Evolutionary conservation across 768 basidiomycete species (phyloP), one percentile per base, ranked within the genome.

Genomic region (Rhizopogon roseolus): DNA sequence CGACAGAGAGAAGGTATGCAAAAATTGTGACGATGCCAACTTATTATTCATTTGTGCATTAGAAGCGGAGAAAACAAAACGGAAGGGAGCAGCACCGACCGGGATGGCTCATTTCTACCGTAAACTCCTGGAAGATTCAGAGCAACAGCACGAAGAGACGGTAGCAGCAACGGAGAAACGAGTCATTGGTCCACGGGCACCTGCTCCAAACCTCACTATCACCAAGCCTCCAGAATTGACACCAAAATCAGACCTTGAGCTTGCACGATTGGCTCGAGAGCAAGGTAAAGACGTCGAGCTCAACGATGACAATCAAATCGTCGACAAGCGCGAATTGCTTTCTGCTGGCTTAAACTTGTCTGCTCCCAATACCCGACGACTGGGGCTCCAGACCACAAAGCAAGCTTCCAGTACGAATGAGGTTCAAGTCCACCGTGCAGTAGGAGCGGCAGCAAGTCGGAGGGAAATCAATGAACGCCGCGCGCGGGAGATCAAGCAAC

Each of bases 231-330:
- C 78, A 40, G 77, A 89, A 56, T 74, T 84, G 61, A 71, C 75
- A 1, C 78, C 81, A 41, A 69, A 79, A 60, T 84, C 89, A 37
- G 93, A 96, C 68, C 62, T 81, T 28, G 86, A 92, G 62, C 77
- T 92, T 27, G 92, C 89, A 22, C 79, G 69, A 41, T 61, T 79
- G 41, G 92, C 93, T 14, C 76, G 77, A 59, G 81, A 78, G 54
- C 78, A 88, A 63, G 95, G 94, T 22, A 89, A 89, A 67, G 78
- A 84, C 10, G 86, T 99, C 34, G 96, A 98, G 69, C 73, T 98
- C 34, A 98, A 98, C 68, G 96, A 98, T 68, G 95, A 98, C 62
- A 95, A 94, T 62, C 91, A 95, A 66, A 94, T 98, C 43, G 88
- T 99, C 45, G 97, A 99, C 73, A 94, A 95, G 65, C 86, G 95